phyloP scores from a whole-genome alignment of 2,329 filamentous ascomycete genomes.

The Thielaviopsis euricoi region DNA sequence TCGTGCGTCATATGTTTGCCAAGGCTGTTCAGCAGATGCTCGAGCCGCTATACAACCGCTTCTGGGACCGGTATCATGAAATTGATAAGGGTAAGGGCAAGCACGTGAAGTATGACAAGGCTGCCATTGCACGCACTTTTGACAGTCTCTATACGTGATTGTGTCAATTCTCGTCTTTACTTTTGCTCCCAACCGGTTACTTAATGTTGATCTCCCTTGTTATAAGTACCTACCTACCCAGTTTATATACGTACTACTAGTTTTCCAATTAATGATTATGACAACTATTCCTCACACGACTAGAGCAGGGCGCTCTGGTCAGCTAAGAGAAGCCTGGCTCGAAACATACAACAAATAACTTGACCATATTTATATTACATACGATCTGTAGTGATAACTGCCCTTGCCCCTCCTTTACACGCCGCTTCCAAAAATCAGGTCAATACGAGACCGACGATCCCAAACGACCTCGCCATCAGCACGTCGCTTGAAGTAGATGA shows the following conservation, averaged over 20 bases:
- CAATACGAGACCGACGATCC: conserved; percentile 36
- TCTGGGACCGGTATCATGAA: conserved; percentile 95
- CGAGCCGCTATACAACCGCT: conserved; percentile 83
- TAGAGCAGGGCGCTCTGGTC: neutral
- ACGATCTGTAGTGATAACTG: no score
- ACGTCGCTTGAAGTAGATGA: conserved; percentile 41
- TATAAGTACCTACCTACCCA: neutral
- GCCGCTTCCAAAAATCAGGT: conserved; percentile 41
- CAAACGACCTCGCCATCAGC: conserved; percentile 36
- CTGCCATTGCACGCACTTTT: conserved; percentile 53
- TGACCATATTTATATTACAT: no score
- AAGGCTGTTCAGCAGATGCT: conserved; percentile 81
- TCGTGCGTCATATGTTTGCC: conserved; percentile 65
- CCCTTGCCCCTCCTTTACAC: conserved; percentile 11
- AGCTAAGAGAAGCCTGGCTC: no score
- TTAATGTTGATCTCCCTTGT: neutral
- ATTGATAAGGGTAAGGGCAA: conserved; percentile 96
- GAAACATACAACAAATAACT: no score
- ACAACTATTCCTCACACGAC: neutral
- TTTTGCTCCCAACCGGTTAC: neutral
- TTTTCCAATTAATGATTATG: conserved; percentile 2
- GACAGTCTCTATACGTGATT: conserved; percentile 23
- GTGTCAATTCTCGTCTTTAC: neutral
- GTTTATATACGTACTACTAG: neutral
- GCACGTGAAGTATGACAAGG: conserved; percentile 95